phyloP scores from a whole-genome alignment of 768 basidiomycete genomes.

The Auriscalpium vulgare region DNA sequence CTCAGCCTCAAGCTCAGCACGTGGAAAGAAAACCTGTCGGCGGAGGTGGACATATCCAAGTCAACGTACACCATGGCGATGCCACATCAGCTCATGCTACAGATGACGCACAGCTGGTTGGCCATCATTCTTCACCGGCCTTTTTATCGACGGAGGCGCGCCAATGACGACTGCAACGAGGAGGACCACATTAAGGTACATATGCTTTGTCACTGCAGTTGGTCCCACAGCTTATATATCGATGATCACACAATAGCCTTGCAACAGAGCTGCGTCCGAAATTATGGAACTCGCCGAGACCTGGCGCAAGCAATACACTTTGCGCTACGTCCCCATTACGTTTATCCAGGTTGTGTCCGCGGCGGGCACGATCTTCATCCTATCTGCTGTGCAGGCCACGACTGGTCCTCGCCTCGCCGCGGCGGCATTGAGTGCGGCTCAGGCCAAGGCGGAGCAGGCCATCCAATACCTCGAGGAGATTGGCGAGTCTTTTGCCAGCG shows the following conservation, averaged over 20 bases:
- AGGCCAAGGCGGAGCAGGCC: conserved; percentile 1
- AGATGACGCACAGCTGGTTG: conserved; percentile 14
- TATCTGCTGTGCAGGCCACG: conserved; percentile 14
- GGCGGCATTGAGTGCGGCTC: conserved; percentile 2
- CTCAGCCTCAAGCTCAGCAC: conserved; percentile 12
- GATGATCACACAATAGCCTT: conserved; percentile 2
- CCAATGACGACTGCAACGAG: not conserved
- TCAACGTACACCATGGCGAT: conserved; percentile 3
- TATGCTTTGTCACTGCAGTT: not conserved
- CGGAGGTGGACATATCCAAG: conserved; percentile 13
- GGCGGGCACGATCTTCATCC: conserved; percentile 17
- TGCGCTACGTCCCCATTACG: conserved; percentile 16
- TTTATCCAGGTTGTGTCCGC: conserved; percentile 16
- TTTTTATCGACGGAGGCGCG: conserved; percentile 11
- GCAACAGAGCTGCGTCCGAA: conserved; percentile 10
- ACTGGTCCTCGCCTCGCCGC: conserved; percentile 12
- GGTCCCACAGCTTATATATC: not conserved
- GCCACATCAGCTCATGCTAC: conserved; percentile 14
- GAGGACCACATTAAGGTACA: conserved; percentile 14
- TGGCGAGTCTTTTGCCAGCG: conserved; percentile 11
- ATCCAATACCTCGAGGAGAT: conserved; percentile 12
- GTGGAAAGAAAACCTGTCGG: conserved; percentile 11
- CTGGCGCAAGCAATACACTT: conserved; percentile 8
- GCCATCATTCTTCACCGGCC: conserved; percentile 14
- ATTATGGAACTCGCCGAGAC: conserved; percentile 13